A percentile compares a stretch with the other conserved stretches of the same genome.
Evolutionary conservation across 1,284 basidiomycete species (phyloP).

Genomic region (Heliocybe sulcata): DNA sequence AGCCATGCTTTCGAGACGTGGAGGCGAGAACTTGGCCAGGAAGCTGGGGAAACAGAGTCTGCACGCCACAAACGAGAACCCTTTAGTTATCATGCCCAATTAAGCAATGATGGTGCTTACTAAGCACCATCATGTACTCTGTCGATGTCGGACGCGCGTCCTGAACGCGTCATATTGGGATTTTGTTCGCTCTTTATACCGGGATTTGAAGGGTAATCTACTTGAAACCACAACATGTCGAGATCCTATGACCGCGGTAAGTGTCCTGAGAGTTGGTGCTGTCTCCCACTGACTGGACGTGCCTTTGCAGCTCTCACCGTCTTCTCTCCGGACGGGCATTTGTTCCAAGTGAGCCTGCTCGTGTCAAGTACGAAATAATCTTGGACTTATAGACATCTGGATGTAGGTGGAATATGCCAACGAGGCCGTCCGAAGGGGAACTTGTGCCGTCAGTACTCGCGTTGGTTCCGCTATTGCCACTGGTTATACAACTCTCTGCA

Average conservation of each 20-base stretch:
- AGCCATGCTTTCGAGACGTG: neutral
- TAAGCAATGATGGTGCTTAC: neutral
- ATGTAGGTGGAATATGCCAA: slow-evolving; percentile 93
- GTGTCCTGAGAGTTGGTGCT: slow-evolving; percentile 9
- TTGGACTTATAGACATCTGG: neutral
- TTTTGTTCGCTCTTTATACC: neutral
- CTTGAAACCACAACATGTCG: slow-evolving; percentile 38
- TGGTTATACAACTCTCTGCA: slow-evolving; percentile 21
- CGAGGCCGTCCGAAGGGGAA: slow-evolving; percentile 96
- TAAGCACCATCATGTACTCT: slow-evolving; percentile 5
- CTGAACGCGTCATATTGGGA: neutral
- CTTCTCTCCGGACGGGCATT: slow-evolving; percentile 92
- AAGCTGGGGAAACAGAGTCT: no score
- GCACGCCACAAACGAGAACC: neutral
- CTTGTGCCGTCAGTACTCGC: slow-evolving; percentile 75
- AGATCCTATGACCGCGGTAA: slow-evolving; percentile 77
- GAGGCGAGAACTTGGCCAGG: neutral
- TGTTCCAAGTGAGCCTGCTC: slow-evolving; percentile 67
- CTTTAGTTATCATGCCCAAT: neutral
- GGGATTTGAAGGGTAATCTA: slow-evolving; percentile 4
- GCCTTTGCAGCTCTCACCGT: slow-evolving; percentile 74
- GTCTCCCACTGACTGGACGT: neutral
- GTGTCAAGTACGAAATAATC: neutral
- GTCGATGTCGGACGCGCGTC: slow-evolving; percentile 4
- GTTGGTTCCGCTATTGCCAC: neutral